These are phyloP conservation scores for Colletotrichum echinochloae DNA, from an alignment of 2,329 filamentous ascomycete genomes.

Conservation along the genomic window DNA sequence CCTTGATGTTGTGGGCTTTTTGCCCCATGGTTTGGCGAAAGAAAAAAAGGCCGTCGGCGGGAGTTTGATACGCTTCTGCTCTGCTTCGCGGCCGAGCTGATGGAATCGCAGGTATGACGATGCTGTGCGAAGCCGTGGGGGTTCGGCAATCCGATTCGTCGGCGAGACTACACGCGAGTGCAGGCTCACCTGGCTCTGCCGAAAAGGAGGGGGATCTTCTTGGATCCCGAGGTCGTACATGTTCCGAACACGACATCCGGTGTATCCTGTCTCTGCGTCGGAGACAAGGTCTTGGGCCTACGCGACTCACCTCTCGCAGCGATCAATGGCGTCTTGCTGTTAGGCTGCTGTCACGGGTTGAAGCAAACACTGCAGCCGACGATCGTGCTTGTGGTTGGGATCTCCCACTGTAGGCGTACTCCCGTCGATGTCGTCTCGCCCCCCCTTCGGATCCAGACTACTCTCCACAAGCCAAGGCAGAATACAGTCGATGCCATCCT, in stretches of 20 bases:
- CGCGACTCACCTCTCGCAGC: conserved; percentile 1
- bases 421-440: neutral
- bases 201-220: conserved; percentile 27
- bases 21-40: neutral
- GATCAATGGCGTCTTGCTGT: conserved; percentile 3
- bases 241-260: neutral
- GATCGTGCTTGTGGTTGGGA: neutral
- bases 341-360: conserved; percentile 1
- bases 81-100: neutral
- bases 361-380: conserved; percentile 5
- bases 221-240: conserved; percentile 22
- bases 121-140: neutral
- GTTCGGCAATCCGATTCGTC: neutral
- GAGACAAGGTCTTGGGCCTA: conserved; percentile 28
- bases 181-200: conserved; percentile 20
- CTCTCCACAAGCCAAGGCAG: neutral
- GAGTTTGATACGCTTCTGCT: neutral
- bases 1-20: neutral
- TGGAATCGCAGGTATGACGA: neutral
- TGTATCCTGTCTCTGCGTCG: conserved; percentile 3
- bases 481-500: neutral
- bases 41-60: neutral
- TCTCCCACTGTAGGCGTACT: neutral
- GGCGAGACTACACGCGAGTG: neutral
- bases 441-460: neutral